Base-by-base conservation (phyloP, 139 green algal genomes). In the Mesotaenium endlicherianum region DNA sequence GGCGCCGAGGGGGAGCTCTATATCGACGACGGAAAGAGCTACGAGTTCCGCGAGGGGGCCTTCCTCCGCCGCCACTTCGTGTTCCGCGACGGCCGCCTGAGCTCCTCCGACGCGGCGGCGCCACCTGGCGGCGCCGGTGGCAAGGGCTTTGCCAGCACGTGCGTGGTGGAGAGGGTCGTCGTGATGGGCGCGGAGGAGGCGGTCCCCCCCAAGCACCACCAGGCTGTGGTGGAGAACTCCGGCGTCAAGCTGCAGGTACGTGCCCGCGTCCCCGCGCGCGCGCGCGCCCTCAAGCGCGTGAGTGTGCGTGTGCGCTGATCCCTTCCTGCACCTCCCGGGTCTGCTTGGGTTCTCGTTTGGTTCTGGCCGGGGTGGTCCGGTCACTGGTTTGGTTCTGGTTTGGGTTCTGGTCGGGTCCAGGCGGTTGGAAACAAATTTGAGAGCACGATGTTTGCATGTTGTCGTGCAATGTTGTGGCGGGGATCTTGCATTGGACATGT, bases 21-120 rank as follows among this genome's bases (percentile, higher is more conserved):
- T 81, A 36, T 98, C n/a, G 96, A 99, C 80, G 96, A 99, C 81
- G 96, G 96, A 39, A 81, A 84, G 42, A 94, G 88, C 72, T 98
- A 93, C 87, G 94, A 94, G 4, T 98, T 95, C 86, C 55, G 89
- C 71, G 49, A 86, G 40, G 92, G 92, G 0, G 84, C 75, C 40
- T 90, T 70, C 77, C n/a, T 91, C 67, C 85, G 49, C 36, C 58
- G 80, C 16, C 31, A 38, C 20, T 89, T 89, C 41, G 30, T 57
- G n/a, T 84, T 84, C 45, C 31, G 30, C 5, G 71, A 85, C 31
- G 71, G 71, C 17, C 30, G 31, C 20, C 58, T 89, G 34, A 30
- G 43, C 43, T 82, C 59, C 6, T 30, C 44, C 20, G 72, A 71
- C 47, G 70, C 41, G 26, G 36, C 59, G 38, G 30, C 39, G 26